Conservation (phyloP, 2,329 filamentous ascomycete species). For the Paecilomyces sp. region DNA sequence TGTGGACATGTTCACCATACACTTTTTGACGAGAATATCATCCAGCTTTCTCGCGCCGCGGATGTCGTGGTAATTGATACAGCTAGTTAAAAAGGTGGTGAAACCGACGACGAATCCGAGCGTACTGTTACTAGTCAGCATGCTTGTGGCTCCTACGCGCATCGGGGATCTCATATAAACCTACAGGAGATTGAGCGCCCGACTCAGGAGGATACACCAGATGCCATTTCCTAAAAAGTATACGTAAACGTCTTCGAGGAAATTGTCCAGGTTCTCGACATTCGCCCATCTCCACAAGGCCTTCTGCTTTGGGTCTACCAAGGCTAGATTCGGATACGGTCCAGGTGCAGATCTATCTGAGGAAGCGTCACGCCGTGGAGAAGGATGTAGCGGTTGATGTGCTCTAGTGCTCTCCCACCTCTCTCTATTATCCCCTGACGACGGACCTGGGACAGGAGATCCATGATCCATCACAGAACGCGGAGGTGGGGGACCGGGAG, state of each 20-base stretch:
- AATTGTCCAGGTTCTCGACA: conserved; percentile 80
- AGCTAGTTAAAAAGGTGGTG: conserved; percentile 76
- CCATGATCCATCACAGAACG: conserved; percentile 13
- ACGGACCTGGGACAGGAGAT: conserved; percentile 28
- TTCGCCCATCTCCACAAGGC: conserved; percentile 93
- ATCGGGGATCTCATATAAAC: conserved; percentile 23
- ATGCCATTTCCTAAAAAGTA: conserved; percentile 80
- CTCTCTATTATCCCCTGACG: conserved; percentile 35
- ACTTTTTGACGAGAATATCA: conserved; percentile 63
- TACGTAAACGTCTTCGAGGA: conserved; percentile 76
- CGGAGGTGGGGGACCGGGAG: conserved; percentile 32
- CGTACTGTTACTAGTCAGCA: conserved; percentile 47
- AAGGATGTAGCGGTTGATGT: conserved; percentile 31
- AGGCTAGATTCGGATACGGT: conserved; percentile 27
- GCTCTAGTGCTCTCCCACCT: conserved; percentile 46
- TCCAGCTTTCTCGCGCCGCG: conserved; percentile 55
- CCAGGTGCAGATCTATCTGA: conserved; percentile 18
- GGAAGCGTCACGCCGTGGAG: conserved; percentile 11
- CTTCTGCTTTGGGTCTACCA: conserved; percentile 60
- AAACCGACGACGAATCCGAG: conserved; percentile 76
- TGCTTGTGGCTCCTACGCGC: background rate
- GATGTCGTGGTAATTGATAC: conserved; percentile 72
- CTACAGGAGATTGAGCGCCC: conserved; percentile 65
- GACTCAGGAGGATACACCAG: conserved; percentile 72
- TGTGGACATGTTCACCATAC: conserved; percentile 66